phyloP scores from a whole-genome alignment of 495 filamentous ascomycete species.

The Rhizodiscina lignyota region DNA sequence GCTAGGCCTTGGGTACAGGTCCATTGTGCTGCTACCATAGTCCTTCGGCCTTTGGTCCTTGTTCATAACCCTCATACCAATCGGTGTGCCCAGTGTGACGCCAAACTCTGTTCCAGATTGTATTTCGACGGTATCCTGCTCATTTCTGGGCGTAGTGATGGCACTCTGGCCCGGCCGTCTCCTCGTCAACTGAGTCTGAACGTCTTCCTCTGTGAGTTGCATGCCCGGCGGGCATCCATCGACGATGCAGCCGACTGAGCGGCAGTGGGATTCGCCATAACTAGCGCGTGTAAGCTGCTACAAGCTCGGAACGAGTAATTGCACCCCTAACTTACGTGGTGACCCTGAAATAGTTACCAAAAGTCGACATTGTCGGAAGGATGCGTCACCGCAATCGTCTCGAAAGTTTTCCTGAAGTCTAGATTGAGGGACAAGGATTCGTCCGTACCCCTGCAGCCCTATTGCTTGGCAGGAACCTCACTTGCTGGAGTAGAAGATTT shows the following conservation, averaged over 20 bases:
- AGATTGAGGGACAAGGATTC: no score
- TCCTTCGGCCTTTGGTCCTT: conserved; percentile 91
- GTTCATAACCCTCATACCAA: conserved; percentile 74
- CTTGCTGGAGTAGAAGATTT: no score
- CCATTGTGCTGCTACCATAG: conserved; percentile 84
- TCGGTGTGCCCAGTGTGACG: conserved; percentile 81
- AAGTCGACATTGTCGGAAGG: conserved; percentile 59
- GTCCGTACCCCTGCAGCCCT: no score
- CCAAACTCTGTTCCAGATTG: conserved; percentile 92
- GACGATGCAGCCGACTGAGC: conserved; percentile 23
- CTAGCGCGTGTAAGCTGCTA: conserved; percentile 8
- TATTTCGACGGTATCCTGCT: conserved; percentile 83
- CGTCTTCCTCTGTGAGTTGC: conserved; percentile 71
- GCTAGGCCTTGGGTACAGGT: conserved; percentile 74
- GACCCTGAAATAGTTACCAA: conserved; percentile 51
- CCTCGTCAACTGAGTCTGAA: conserved; percentile 89
- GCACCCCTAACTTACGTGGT: no score
- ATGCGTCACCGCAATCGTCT: no score
- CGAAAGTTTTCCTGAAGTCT: no score
- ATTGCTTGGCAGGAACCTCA: no score
- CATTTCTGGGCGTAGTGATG: conserved; percentile 82
- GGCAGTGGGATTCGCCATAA: conserved; percentile 24
- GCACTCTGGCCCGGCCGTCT: conserved; percentile 79
- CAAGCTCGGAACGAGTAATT: no score
- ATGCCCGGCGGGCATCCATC: conserved; percentile 72